These are phyloP conservation scores for Escallonia rubra DNA, from an alignment of 129 eudicot species.

Conservation along the genomic window DNA sequence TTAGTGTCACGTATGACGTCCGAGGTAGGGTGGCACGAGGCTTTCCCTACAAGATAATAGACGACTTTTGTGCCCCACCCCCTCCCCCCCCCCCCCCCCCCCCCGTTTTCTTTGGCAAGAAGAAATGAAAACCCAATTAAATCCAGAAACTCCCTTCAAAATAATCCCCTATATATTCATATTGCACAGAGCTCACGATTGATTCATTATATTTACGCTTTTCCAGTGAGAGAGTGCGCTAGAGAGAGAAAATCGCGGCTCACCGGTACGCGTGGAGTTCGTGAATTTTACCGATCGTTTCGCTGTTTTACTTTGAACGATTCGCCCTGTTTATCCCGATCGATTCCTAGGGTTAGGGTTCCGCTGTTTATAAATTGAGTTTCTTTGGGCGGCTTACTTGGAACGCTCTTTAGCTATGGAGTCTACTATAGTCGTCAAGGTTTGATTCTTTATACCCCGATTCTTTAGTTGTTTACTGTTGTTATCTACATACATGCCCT, in stretches of 20 bases:
- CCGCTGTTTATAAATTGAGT: background rate
- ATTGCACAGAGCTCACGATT: background rate
- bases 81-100: no score
- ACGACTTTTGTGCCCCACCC: no score
- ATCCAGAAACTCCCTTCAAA: background rate
- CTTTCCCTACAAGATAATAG: no score
- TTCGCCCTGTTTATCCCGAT: background rate
- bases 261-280: slow-evolving; percentile 24
- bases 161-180: background rate
- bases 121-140: background rate
- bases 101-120: slow-evolving; percentile 11
- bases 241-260: slow-evolving; percentile 29
- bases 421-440: slow-evolving; percentile 47
- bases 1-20: no score
- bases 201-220: background rate
- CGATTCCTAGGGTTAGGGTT: slow-evolving; percentile 23
- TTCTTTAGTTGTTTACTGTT: background rate
- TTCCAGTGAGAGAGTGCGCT: background rate
- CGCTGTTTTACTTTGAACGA: background rate
- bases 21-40: no score
- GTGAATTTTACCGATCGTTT: background rate
- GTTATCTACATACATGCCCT: no score
- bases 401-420: slow-evolving; percentile 32
- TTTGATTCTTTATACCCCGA: slow-evolving; percentile 9
- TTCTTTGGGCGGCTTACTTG: slow-evolving; percentile 7